A percentile compares a stretch with the other conserved stretches of the same genome.
Evolutionary conservation across 192 early-diverging fungal species (phyloP).

Genomic region (Coemansia sp.): DNA sequence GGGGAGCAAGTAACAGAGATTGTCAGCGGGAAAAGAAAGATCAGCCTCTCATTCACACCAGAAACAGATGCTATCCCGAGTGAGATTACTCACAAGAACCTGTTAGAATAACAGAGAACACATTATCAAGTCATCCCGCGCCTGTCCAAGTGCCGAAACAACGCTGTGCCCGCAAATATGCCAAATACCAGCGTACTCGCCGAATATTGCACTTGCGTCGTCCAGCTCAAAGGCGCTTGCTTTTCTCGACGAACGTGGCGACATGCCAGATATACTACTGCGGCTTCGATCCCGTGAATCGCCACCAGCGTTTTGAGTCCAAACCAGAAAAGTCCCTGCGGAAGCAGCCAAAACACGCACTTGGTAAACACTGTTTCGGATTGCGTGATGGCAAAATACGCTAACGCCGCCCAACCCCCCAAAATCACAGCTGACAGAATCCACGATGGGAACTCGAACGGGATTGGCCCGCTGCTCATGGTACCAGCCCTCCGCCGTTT

Average conservation of each 20-base stretch:
- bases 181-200: slow-evolving; percentile 13
- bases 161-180: neutral
- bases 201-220: neutral
- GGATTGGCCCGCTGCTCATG: neutral
- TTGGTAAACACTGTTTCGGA: neutral
- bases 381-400: neutral
- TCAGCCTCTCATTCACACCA: neutral
- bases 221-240: neutral
- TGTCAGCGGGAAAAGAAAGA: neutral
- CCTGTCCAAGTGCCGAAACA: neutral
- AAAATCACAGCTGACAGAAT: neutral
- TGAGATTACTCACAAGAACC: neutral
- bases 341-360: neutral
- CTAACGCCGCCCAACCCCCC: neutral
- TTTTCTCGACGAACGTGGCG: neutral
- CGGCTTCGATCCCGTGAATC: neutral
- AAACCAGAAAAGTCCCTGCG: neutral
- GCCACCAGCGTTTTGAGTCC: neutral
- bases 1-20: slow-evolving; percentile 6
- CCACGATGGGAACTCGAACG: neutral
- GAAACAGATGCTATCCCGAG: neutral
- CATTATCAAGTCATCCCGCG: neutral
- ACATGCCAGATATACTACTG: slow-evolving; percentile 5
- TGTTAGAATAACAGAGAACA: neutral
- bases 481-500: neutral